phyloP scores from a whole-genome alignment of 2,329 filamentous ascomycete genomes.

The Colletotrichum simmondsii region DNA sequence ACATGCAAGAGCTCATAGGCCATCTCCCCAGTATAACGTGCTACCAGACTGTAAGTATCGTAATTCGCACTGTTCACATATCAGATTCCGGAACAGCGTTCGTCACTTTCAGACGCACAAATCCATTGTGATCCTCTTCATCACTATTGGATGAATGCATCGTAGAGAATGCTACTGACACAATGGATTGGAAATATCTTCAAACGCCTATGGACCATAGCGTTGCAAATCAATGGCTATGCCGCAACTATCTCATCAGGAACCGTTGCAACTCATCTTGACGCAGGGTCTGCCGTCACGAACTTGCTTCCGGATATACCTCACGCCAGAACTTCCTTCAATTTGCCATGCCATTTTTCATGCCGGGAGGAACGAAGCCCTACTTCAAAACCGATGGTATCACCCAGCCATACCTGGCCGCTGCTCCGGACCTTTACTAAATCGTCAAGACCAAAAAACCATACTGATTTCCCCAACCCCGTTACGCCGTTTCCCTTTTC shows the following conservation, averaged over 20 bases:
- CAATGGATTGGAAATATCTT: background rate
- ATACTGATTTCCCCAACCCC: background rate
- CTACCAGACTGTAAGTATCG: rapidly evolving
- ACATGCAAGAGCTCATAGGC: conserved; percentile 8
- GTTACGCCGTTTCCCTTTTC: background rate
- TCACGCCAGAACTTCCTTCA: background rate
- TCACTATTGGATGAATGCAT: background rate
- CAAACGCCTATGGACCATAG: background rate
- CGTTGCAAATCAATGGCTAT: background rate
- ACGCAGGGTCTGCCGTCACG: background rate
- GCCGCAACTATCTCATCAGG: background rate
- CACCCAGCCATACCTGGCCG: conserved; percentile 1
- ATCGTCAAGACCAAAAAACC: background rate
- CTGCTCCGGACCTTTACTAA: background rate
- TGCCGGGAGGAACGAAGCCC: background rate
- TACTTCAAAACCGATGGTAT: conserved; percentile 20
- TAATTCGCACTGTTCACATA: background rate
- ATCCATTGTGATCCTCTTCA: background rate
- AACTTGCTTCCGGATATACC: background rate
- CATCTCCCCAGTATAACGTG: background rate
- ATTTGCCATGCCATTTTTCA: background rate
- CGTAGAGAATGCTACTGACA: background rate
- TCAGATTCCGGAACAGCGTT: background rate
- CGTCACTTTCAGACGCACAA: background rate
- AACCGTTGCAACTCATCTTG: background rate